These are phyloP conservation scores for Trifolium fragiferum DNA, from an alignment of 306 rosid species.

Conservation along the genomic window DNA sequence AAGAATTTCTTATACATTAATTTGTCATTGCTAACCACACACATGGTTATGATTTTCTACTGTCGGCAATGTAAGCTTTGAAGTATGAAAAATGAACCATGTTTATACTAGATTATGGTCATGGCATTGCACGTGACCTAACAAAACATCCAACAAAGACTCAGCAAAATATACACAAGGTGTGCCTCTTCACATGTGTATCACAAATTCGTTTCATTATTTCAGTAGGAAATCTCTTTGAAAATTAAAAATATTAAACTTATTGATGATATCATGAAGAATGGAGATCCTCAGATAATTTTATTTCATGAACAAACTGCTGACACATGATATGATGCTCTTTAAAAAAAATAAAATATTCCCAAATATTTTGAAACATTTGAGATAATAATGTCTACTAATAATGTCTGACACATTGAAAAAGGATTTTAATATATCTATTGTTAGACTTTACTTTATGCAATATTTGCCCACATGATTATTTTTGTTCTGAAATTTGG, in stretches of 20 bases:
- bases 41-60: not conserved
- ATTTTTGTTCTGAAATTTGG: not conserved
- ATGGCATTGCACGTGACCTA: constrained; percentile 45
- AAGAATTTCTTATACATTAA: not conserved
- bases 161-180: constrained; percentile 27
- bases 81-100: constrained; percentile 19
- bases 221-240: not conserved
- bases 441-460: not conserved
- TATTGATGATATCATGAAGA: constrained; percentile 4
- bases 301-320: constrained; percentile 19
- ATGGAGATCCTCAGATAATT: constrained; percentile 16
- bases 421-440: constrained; percentile 11
- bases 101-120: constrained; percentile 11
- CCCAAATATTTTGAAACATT: not conserved
- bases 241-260: not conserved
- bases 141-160: constrained; percentile 33
- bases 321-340: constrained; percentile 20
- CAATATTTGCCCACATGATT: constrained; percentile 32
- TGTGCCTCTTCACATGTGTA: constrained; percentile 35
- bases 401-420: constrained; percentile 5
- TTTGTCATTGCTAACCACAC: not conserved
- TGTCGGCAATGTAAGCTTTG: constrained; percentile 9
- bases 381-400: not conserved
- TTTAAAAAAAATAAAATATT: not conserved
- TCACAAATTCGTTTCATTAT: constrained; percentile 8